These are phyloP conservation scores for Nicotiana knightiana DNA, from an alignment of 257 asterid species.

Conservation along the genomic window DNA sequence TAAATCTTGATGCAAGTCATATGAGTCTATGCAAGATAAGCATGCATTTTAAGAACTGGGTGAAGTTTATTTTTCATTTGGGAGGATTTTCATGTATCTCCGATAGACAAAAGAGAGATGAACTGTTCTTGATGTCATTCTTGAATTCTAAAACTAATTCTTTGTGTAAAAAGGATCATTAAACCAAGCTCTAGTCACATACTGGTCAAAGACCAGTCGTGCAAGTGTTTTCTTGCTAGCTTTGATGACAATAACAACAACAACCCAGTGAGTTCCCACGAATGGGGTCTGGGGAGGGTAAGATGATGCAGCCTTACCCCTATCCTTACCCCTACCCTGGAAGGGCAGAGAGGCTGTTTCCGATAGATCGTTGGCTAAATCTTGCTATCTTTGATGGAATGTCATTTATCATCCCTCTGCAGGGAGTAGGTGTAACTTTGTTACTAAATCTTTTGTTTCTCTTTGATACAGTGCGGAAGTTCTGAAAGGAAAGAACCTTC, in stretches of 20 bases:
- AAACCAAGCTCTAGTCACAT: slow-evolving; percentile 10
- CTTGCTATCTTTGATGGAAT: slow-evolving; percentile 13
- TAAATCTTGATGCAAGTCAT: background rate
- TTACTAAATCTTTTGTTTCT: slow-evolving; percentile 19
- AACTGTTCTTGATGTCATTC: background rate
- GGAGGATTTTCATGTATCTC: background rate
- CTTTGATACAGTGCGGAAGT: slow-evolving; percentile 27
- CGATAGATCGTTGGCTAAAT: background rate
- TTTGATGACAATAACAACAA: background rate
- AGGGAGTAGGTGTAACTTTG: slow-evolving; percentile 32
- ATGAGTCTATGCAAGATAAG: background rate
- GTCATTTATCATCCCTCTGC: slow-evolving; percentile 26
- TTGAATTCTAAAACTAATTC: background rate
- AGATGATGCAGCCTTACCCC: too few species aligned
- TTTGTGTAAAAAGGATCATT: background rate
- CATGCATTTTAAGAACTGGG: background rate
- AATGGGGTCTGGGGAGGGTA: too few species aligned
- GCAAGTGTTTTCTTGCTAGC: slow-evolving; percentile 10
- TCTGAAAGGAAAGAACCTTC: slow-evolving; percentile 30
- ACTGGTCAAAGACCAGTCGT: background rate
- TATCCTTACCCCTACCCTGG: too few species aligned
- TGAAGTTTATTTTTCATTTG: background rate
- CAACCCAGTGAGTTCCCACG: too few species aligned
- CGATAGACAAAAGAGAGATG: background rate
- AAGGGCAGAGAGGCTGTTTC: too few species aligned